A percentile compares a stretch with the other conserved stretches of the same genome.
Evolutionary conservation across 2,329 filamentous ascomycete species (phyloP).

Genomic region (Monosporascus sp.): DNA sequence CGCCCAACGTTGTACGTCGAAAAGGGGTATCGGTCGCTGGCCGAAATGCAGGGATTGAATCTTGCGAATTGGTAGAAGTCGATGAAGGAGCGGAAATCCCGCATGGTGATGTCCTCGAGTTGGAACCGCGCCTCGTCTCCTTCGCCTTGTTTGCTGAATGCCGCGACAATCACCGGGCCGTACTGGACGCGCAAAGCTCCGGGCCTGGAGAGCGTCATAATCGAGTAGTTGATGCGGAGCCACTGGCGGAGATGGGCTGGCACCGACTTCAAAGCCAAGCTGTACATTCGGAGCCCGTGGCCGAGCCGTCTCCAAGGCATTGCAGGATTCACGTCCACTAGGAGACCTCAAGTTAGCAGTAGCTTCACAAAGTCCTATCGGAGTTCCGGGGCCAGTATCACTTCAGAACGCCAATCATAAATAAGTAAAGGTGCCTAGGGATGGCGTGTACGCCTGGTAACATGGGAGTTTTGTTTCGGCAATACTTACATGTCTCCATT

Average conservation of each 20-base stretch:
- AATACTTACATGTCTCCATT: no score
- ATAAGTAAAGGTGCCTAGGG: no score
- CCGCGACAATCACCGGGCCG: neutral
- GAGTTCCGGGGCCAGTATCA: no score
- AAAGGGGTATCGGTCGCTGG: neutral
- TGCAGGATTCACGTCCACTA: neutral
- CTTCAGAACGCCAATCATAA: no score
- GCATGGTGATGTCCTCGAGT: neutral
- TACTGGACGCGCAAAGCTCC: neutral
- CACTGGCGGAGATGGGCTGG: neutral
- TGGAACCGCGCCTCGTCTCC: neutral
- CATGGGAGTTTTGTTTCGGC: no score
- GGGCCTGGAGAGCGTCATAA: neutral
- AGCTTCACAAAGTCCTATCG: no score
- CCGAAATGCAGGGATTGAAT: neutral
- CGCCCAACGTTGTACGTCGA: neutral
- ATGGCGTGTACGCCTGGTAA: no score
- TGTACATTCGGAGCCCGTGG: neutral
- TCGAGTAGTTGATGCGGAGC: neutral
- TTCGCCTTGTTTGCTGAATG: neutral
- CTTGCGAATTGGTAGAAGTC: neutral
- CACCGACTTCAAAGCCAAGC: neutral
- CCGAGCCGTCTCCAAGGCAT: neutral
- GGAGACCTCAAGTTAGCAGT: neutral
- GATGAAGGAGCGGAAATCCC: neutral